Percentiles rank a stretch among this genome's conserved stretches.
Evolutionary conservation across 148 eudicot genomes (phyloP).

Genomic region (Silene latifolia): DNA sequence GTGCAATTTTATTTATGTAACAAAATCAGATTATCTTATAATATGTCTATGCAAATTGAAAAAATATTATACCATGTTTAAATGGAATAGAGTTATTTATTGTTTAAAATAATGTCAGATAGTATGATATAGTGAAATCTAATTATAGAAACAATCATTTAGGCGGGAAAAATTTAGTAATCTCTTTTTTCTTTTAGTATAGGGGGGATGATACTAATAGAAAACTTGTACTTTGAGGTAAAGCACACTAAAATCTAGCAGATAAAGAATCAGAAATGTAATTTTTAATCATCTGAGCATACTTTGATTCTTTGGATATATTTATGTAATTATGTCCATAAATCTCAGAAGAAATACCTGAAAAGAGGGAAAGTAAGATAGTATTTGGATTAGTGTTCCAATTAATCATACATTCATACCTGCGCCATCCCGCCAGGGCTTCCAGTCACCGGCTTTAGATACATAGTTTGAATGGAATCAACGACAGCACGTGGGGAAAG

Average conservation of each 20-base stretch:
- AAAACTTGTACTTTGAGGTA: not conserved
- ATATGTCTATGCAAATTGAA: too few relatives aligned
- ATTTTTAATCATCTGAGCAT: not conserved
- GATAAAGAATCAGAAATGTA: not conserved
- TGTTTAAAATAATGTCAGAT: too few relatives aligned
- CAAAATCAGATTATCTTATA: too few relatives aligned
- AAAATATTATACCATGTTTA: too few relatives aligned
- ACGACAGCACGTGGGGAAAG: slow-evolving; percentile 74
- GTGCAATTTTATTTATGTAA: too few relatives aligned
- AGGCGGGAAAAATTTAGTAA: too few relatives aligned
- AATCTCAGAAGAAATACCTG: not conserved
- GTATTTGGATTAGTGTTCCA: not conserved
- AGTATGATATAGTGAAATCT: too few relatives aligned
- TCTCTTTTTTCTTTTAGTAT: too few relatives aligned
- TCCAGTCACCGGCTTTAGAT: slow-evolving; percentile 72
- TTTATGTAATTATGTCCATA: not conserved
- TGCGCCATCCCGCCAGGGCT: slow-evolving; percentile 76
- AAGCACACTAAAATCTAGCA: not conserved
- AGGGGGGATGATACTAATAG: not conserved
- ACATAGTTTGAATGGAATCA: slow-evolving; percentile 94
- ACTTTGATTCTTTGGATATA: not conserved
- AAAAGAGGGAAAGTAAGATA: not conserved
- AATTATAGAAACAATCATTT: too few relatives aligned
- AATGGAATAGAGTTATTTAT: too few relatives aligned
- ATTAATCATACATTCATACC: slow-evolving; percentile 64